Conservation (phyloP, 169 alveolate genomes). For the Perkinsus olseni region DNA sequence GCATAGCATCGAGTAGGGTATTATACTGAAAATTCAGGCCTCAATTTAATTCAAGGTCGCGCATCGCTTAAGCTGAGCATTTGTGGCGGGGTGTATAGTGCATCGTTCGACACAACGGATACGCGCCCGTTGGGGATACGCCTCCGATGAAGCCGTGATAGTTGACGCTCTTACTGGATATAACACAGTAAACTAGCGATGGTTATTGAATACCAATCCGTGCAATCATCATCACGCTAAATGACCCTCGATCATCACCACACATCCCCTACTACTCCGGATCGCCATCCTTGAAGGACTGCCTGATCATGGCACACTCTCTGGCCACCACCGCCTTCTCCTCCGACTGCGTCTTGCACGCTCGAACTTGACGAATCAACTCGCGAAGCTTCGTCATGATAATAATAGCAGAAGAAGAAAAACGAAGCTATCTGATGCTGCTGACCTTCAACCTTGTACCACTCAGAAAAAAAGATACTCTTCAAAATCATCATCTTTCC, state of each 20-base stretch:
- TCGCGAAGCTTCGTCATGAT: slow-evolving; percentile 86
- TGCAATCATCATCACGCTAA: background rate
- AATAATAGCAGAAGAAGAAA: background rate
- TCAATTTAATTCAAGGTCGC: too few species aligned
- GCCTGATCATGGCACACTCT: slow-evolving; percentile 96
- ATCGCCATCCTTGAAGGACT: slow-evolving; percentile 74
- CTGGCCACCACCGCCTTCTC: slow-evolving; percentile 95
- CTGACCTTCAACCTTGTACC: too few species aligned
- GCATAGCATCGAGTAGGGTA: too few species aligned
- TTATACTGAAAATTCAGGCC: too few species aligned
- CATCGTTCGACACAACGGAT: too few species aligned
- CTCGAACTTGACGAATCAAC: slow-evolving; percentile 90
- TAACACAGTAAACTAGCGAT: background rate
- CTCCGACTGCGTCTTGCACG: slow-evolving; percentile 98
- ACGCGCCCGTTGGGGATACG: background rate
- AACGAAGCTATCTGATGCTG: too few species aligned
- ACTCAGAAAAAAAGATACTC: background rate
- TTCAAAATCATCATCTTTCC: too few species aligned
- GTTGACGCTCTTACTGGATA: background rate
- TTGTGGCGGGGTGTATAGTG: too few species aligned
- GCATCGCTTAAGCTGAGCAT: too few species aligned
- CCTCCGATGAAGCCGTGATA: background rate
- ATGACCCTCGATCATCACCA: background rate
- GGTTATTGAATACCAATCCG: background rate
- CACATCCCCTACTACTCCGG: background rate